Conservation (phyloP, 176 grass and related monocot species). For the Ananas comosus region DNA sequence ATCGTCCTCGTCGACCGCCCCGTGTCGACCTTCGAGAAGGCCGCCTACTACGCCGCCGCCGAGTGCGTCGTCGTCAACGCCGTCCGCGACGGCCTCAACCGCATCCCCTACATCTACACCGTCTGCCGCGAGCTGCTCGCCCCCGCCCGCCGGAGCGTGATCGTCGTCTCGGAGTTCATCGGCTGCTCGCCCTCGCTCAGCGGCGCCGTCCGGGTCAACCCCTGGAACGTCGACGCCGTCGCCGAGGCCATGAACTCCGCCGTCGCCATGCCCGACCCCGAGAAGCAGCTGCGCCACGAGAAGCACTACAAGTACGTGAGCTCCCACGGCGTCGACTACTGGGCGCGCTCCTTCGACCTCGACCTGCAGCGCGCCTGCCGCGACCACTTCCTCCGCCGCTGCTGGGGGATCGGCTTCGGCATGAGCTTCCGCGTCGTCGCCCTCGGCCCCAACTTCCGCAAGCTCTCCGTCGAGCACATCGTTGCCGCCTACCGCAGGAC, state of each 20-base stretch:
- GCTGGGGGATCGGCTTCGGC: slow-evolving; percentile 84
- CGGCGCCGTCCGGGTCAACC: slow-evolving; percentile 78
- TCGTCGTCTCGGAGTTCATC: slow-evolving; percentile 84
- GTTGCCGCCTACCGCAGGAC: slow-evolving; percentile 42
- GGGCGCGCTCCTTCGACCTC: slow-evolving; percentile 67
- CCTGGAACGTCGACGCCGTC: slow-evolving; percentile 78
- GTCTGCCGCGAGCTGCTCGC: slow-evolving; percentile 63
- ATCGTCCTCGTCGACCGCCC: slow-evolving; percentile 52
- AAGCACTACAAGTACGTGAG: slow-evolving; percentile 96
- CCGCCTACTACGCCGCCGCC: slow-evolving; percentile 65
- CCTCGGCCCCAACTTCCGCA: slow-evolving; percentile 64
- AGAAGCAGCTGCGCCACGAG: slow-evolving; percentile 85
- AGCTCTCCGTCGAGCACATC: slow-evolving; percentile 67
- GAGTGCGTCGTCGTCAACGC: slow-evolving; percentile 86
- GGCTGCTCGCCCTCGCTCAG: slow-evolving; percentile 88
- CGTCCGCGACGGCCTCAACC: slow-evolving; percentile 82
- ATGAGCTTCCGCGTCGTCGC: slow-evolving; percentile 92
- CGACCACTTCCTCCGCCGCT: slow-evolving; percentile 70
- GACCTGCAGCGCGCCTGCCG: slow-evolving; percentile 86
- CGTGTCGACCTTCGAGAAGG: slow-evolving; percentile 49
- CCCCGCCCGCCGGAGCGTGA: slow-evolving; percentile 50
- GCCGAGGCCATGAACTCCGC: slow-evolving; percentile 74
- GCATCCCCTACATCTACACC: slow-evolving; percentile 90
- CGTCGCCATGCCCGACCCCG: slow-evolving; percentile 42
- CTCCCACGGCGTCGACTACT: slow-evolving; percentile 84